Base-by-base conservation (phyloP, 2,329 filamentous ascomycete species). In the Aspergillus hortae region DNA sequence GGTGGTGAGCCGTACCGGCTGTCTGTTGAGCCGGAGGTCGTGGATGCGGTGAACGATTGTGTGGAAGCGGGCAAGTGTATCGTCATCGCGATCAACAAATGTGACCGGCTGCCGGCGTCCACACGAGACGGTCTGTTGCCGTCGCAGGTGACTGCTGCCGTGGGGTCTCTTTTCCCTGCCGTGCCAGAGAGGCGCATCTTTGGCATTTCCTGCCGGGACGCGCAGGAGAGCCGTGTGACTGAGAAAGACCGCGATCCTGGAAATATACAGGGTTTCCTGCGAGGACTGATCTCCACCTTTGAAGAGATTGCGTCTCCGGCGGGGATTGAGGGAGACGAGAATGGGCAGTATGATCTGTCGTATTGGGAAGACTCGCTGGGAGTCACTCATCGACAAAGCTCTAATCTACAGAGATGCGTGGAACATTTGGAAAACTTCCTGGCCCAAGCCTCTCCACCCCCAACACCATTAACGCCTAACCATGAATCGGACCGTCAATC, bases 381-480 rank as follows among this genome's bases (percentile, higher is more conserved):
- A 51, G 92, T 96, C 35, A 96, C 90, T 15, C 90, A 92, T 71
- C 86, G 94, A 53, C 94, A 99, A 75, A 83, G 88, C 47, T 82
- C 90, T 67, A 84, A 96, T 48, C 80, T 99, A 44, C 80, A 83
- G 46, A 80, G 85, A 65, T 96, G 92, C 67, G 78, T 87, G 11
- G 67, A 69, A 33, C 83, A 91, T 66, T 80, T 99, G 1, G 80
- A 87, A 45, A 80, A 84, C 19, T 99, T 96, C 67, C 73, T 92
- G 55, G 71, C 66, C 9, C 83, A 86, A 63, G 82, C 85, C 12
- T 55, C 53, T 23, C 50, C 48, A 23, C 19, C 46, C 40, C 27
- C 35, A 40, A 44, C 48, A 41, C 44, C 61, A 9, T 43, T 45
- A 49, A 53, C 58, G 51, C 44, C 50, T 46, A 50, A 56, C 53